Conservation (phyloP, 2,329 filamentous ascomycete genomes). For the Hymenoscyphus occultus region DNA sequence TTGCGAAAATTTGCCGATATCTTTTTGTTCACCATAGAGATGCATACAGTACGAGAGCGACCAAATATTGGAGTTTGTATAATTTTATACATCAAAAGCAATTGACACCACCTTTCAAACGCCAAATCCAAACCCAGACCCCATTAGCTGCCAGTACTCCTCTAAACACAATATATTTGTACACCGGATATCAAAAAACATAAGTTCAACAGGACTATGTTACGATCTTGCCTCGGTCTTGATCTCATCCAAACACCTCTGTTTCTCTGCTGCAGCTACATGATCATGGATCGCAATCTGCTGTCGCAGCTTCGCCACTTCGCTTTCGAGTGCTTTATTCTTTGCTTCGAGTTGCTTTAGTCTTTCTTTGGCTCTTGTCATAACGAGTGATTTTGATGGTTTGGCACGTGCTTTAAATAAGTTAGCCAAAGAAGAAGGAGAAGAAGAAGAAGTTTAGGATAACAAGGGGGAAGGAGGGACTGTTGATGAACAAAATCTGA, state of each 20-base stretch:
- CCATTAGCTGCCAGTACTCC: not conserved
- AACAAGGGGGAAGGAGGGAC: not conserved
- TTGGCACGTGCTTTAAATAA: constrained; percentile 21
- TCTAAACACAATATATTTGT: not conserved
- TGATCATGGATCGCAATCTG: constrained; percentile 27
- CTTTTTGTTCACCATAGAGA: not conserved
- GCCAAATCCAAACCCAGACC: not conserved
- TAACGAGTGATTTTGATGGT: constrained; percentile 28
- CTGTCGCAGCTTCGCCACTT: constrained; percentile 24
- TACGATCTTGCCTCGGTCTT: not conserved
- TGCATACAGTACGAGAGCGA: too few species aligned
- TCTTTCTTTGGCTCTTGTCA: constrained; percentile 28
- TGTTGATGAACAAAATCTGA: not conserved
- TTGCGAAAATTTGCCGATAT: not conserved
- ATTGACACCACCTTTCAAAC: not conserved
- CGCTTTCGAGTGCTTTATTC: constrained; percentile 22
- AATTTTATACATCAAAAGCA: not conserved
- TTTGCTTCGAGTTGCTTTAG: constrained; percentile 26
- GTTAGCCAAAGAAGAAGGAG: not conserved
- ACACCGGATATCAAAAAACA: not conserved
- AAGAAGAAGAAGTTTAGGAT: not conserved
- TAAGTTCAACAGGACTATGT: not conserved
- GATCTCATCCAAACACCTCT: not conserved
- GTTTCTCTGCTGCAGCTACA: constrained; percentile 17
- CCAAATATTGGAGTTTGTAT: not conserved